Conservation (phyloP, 257 asterid species). For the Nicotiana attenuata region DNA sequence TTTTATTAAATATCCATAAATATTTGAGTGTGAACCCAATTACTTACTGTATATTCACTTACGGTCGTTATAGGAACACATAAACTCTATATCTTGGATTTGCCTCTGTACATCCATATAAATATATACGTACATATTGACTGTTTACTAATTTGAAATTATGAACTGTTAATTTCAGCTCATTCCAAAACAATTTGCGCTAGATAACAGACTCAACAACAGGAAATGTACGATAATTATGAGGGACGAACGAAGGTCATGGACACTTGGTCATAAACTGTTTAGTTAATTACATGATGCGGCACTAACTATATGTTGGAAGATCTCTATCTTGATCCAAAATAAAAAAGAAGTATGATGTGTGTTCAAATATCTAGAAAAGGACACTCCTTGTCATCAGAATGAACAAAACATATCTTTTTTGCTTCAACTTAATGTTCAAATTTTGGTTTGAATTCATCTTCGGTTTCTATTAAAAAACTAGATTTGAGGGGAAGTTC, state of each 20-base stretch:
- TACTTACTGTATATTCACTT: too few species aligned
- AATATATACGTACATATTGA: too few species aligned
- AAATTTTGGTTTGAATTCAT: background rate
- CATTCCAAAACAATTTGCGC: background rate
- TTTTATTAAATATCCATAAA: too few species aligned
- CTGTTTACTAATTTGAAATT: background rate
- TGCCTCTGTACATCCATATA: too few species aligned
- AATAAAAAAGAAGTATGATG: too few species aligned
- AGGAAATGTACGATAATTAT: background rate
- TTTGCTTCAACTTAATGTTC: background rate
- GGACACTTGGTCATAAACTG: background rate
- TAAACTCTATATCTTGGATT: too few species aligned
- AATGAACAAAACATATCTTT: background rate
- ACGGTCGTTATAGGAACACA: too few species aligned
- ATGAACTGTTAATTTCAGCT: background rate
- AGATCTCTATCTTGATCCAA: too few species aligned
- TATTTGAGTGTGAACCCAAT: too few species aligned
- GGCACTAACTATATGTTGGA: too few species aligned
- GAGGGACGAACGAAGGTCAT: background rate
- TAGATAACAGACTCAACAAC: background rate
- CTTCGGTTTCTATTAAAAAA: background rate
- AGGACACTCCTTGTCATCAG: background rate
- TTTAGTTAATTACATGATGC: background rate
- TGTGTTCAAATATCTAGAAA: background rate
- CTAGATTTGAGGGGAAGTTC: constrained; percentile 1